A percentile compares a stretch with the other conserved stretches of the same genome.
These are phyloP conservation scores for Colletotrichum liaoningense DNA, from an alignment of 2,329 filamentous ascomycete species.

Conservation along the genomic window DNA sequence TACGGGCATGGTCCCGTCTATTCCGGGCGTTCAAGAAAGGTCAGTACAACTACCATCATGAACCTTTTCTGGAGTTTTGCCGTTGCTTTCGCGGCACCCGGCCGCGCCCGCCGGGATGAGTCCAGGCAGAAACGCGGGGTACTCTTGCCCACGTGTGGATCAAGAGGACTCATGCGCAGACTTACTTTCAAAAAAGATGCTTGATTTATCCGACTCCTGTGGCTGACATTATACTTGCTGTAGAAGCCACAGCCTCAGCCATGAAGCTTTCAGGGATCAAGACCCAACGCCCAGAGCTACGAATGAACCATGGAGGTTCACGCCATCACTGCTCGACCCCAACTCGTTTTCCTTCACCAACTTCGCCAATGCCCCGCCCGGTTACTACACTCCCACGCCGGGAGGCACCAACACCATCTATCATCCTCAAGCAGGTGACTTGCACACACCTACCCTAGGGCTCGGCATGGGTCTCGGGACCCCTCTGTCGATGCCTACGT, in stretches of 20 bases:
- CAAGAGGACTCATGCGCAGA: background rate
- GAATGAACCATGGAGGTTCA: constrained; percentile 87
- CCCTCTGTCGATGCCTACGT: constrained; percentile 81
- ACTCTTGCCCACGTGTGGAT: background rate
- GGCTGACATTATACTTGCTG: constrained; percentile 31
- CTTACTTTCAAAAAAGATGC: background rate
- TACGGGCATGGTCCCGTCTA: constrained; percentile 19
- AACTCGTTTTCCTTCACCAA: constrained; percentile 83
- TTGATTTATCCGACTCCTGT: background rate
- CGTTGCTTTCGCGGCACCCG: background rate
- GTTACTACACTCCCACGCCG: constrained; percentile 90
- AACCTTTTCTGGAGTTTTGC: background rate
- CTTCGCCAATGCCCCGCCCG: constrained; percentile 83
- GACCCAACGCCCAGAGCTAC: constrained; percentile 85
- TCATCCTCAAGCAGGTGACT: constrained; percentile 84
- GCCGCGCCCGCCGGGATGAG: constrained; percentile 7
- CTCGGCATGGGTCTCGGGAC: constrained; percentile 83
- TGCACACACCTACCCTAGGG: constrained; percentile 84
- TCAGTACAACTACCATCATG: constrained; percentile 13
- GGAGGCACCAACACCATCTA: constrained; percentile 84
- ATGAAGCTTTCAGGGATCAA: constrained; percentile 70
- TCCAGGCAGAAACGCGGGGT: constrained; percentile 30
- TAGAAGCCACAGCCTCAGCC: constrained; percentile 59
- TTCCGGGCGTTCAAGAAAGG: constrained; percentile 32
- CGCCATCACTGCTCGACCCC: constrained; percentile 88